A percentile compares a stretch with the other conserved stretches of the same genome.
These are phyloP conservation scores for Mortierella sp. DNA, from an alignment of 371 early-diverging fungal species.

Conservation along the genomic window DNA sequence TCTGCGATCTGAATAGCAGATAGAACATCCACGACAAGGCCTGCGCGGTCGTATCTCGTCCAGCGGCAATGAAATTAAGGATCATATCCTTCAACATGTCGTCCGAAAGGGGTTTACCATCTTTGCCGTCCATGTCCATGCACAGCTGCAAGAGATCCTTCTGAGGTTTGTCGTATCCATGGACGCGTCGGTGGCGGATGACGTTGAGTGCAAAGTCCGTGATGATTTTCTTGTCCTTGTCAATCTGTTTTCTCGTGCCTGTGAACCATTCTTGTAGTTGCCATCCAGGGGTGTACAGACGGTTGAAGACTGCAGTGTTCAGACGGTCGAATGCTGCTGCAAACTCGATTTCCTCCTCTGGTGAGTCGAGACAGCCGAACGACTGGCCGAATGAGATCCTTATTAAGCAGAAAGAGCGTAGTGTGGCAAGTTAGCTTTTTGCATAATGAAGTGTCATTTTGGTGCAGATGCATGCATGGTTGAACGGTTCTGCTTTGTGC, in stretches of 20 bases:
- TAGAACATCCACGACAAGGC: slow-evolving; percentile 52
- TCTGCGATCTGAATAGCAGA: slow-evolving; percentile 23
- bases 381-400: slow-evolving; percentile 50
- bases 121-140: slow-evolving; percentile 67
- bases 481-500: too few species aligned
- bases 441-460: too few species aligned
- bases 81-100: slow-evolving; percentile 74
- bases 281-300: slow-evolving; percentile 38
- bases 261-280: slow-evolving; percentile 28
- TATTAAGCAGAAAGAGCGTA: background rate
- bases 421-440: too few species aligned
- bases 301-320: slow-evolving; percentile 38
- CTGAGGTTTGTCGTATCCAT: slow-evolving; percentile 32
- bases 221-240: slow-evolving; percentile 34
- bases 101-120: slow-evolving; percentile 65
- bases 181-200: slow-evolving; percentile 26
- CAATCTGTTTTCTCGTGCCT: slow-evolving; percentile 19
- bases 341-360: slow-evolving; percentile 44
- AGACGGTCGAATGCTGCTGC: slow-evolving; percentile 54
- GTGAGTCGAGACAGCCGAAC: slow-evolving; percentile 38
- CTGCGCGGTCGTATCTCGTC: slow-evolving; percentile 66
- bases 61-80: slow-evolving; percentile 68
- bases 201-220: slow-evolving; percentile 42
- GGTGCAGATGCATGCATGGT: too few species aligned
- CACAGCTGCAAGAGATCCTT: slow-evolving; percentile 73